phyloP scores from a whole-genome alignment of 2,329 filamentous ascomycete species.

The Didymella glomerata region DNA sequence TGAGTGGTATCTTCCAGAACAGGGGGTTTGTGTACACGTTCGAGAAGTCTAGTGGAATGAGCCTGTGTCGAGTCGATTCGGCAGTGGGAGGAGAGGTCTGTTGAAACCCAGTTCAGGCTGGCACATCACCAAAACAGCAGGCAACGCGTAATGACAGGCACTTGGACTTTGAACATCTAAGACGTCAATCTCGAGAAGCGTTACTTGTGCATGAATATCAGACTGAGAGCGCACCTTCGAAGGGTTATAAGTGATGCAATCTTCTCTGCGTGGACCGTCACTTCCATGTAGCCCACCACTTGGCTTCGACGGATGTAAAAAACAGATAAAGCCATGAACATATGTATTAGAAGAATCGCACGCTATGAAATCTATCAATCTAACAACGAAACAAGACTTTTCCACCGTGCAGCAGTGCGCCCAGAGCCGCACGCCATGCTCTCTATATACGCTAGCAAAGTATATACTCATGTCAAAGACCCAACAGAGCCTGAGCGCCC shows the following conservation, averaged over 20 bases:
- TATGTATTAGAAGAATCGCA: constrained; percentile 6
- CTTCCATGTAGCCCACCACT: too few species aligned
- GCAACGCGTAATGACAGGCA: too few species aligned
- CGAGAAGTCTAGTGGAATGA: constrained; percentile 8
- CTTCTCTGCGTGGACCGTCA: too few species aligned
- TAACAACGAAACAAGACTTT: constrained; percentile 4
- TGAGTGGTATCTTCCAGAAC: constrained; percentile 4
- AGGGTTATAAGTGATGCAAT: too few species aligned
- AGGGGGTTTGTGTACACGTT: constrained; percentile 14
- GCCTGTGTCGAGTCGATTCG: constrained; percentile 16
- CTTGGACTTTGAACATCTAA: too few species aligned
- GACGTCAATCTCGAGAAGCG: too few species aligned
- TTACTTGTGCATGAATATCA: too few species aligned
- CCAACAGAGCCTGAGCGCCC: constrained; percentile 78
- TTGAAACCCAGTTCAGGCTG: too few species aligned
- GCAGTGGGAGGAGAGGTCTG: neutral
- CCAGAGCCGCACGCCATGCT: neutral
- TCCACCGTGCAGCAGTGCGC: constrained; percentile 1
- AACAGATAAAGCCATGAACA: constrained; percentile 4
- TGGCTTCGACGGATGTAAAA: too few species aligned
- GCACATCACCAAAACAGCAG: too few species aligned
- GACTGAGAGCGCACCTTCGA: too few species aligned
- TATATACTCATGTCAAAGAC: constrained; percentile 26
- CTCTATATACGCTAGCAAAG: constrained; percentile 4
- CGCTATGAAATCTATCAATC: constrained; percentile 16